Base-by-base conservation (phyloP, 2,329 filamentous ascomycete genomes). In the Hypoxylon sp. region DNA sequence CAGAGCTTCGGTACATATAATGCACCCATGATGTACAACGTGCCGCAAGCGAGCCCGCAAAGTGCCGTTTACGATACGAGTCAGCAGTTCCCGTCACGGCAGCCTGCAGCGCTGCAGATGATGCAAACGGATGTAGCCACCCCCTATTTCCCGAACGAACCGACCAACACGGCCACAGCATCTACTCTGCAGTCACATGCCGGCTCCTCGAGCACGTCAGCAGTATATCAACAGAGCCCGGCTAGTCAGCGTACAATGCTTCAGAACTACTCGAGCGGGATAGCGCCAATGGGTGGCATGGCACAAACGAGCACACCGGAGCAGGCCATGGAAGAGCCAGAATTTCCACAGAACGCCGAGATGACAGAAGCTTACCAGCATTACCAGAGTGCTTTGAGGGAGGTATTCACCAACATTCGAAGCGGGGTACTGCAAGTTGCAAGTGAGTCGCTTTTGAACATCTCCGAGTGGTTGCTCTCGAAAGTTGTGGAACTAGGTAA, bases 21-120 rank as follows among this genome's bases (percentile, higher is more conserved):
- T 75, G 80, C 89, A 59, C 87, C 88, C 70, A 89, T 95, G 83
- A 90, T 96, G 86, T 97, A 97, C 84, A 90, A 90, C 82, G 91
- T 94, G 75, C 83, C 86, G 77, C 89, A 90, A 78, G 83, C 89
- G 75, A 83, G 82, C 68, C 82, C 85, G 70, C 87, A 88, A 81
- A 84, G 83, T 81, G 79, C 88, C 82, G 84, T 91, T 81, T 97
- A 97, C 82, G 92, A 95, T 80, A 83, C 89, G 77, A 88, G 90
- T 78, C 87, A 90, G 81, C 90, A 90, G 77, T 97, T 93, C 82
- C 86, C 90, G 76, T 84, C 89, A 73, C 90, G 91, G 83, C 92
- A 93, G 77, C 87, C 91, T 81, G 89, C 91, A 85, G 88, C 87
- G 67, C 88, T 96, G 82, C 91, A 93, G 79, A 92, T 93, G 82